Percentiles rank a stretch among this genome's conserved stretches.
Evolutionary conservation across 2,329 filamentous ascomycete genomes (phyloP).

Genomic region (Penicillium brevicompactum): DNA sequence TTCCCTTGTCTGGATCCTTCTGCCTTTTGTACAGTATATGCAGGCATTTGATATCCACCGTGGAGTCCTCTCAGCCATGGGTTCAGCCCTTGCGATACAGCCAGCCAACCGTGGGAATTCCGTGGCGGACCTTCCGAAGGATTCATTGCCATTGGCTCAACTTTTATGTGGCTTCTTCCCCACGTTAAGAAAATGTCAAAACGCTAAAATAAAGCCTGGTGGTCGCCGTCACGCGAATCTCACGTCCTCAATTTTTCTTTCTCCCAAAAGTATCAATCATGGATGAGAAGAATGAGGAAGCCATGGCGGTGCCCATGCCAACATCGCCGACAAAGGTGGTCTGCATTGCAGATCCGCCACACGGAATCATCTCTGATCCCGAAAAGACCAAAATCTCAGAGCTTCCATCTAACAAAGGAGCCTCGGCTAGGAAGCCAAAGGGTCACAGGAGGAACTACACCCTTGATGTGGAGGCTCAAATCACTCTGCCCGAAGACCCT

Average conservation of each 20-base stretch:
- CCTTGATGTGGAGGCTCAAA: slow-evolving; percentile 15
- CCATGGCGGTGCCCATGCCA: slow-evolving; percentile 2
- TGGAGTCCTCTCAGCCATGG: slow-evolving; percentile 5
- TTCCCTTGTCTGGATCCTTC: not conserved
- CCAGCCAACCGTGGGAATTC: slow-evolving; percentile 7
- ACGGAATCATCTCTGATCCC: slow-evolving; percentile 3
- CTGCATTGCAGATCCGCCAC: not conserved
- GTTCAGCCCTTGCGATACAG: slow-evolving; percentile 2
- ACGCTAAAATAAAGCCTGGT: not conserved
- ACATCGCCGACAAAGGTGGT: slow-evolving; percentile 6
- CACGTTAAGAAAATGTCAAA: slow-evolving; percentile 1
- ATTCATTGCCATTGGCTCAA: not conserved
- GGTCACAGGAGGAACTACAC: not conserved
- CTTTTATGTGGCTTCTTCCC: not conserved
- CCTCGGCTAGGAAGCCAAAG: not conserved
- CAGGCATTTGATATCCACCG: slow-evolving; percentile 9
- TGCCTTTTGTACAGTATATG: not conserved
- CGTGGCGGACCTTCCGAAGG: slow-evolving; percentile 1
- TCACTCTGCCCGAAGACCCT: slow-evolving; percentile 2
- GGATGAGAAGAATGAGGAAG: slow-evolving; percentile 16
- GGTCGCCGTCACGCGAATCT: not conserved
- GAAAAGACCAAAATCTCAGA: not conserved
- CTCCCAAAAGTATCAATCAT: slow-evolving; percentile 2
- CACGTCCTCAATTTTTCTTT: not conserved
- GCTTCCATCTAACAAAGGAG: slow-evolving; percentile 3